phyloP scores from a whole-genome alignment of 2,329 filamentous ascomycete species.

The Penicillium sp. region DNA sequence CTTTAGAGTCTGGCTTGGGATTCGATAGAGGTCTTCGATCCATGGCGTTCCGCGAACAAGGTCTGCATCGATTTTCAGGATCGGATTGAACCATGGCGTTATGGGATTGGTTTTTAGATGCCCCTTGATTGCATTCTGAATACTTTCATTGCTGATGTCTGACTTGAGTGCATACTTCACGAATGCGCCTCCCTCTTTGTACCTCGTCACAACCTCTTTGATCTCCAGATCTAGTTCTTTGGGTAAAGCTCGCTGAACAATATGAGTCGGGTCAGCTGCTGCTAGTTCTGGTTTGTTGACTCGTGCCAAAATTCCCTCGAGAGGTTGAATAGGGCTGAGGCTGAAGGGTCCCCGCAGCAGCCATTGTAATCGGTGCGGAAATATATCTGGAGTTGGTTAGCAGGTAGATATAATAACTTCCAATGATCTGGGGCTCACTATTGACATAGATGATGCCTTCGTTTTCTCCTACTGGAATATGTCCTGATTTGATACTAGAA shows the following conservation, averaged over 20 bases:
- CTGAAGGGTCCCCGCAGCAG: conserved; percentile 53
- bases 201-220: conserved; percentile 75
- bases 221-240: conserved; percentile 63
- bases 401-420: conserved; percentile 5
- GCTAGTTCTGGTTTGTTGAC: conserved; percentile 53
- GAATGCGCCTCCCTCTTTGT: conserved; percentile 91
- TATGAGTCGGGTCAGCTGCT: conserved; percentile 55
- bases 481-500: conserved; percentile 65
- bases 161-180: conserved; percentile 71
- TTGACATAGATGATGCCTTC: conserved; percentile 89
- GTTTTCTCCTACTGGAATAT: conserved; percentile 72
- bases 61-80: conserved; percentile 66
- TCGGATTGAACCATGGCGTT: conserved; percentile 87
- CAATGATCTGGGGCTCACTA: conserved; percentile 54
- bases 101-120: conserved; percentile 68
- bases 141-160: conserved; percentile 48
- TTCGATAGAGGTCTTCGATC: conserved; percentile 86
- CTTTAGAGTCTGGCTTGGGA: conserved; percentile 71
- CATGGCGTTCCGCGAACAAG: conserved; percentile 83
- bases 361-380: conserved; percentile 73
- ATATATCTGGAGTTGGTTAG: conserved; percentile 61
- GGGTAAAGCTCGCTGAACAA: conserved; percentile 63
- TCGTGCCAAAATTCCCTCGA: conserved; percentile 51
- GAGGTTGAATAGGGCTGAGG: conserved; percentile 44
- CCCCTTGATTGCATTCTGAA: conserved; percentile 61